Base-by-base conservation (phyloP, 331 rosid genomes). In the Prunus yedoensis region DNA sequence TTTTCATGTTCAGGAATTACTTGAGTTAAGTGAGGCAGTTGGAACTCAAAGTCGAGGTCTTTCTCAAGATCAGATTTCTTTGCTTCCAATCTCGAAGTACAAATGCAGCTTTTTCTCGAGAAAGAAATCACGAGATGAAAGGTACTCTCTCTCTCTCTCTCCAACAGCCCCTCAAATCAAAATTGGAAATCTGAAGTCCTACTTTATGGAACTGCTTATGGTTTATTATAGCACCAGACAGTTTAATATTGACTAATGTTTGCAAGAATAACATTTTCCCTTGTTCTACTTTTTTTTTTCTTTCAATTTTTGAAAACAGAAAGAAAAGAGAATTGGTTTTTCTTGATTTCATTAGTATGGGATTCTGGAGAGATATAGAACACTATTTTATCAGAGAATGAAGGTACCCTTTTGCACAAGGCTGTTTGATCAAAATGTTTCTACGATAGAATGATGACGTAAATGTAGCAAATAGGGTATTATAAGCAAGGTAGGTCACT, bases 1-100 rank as follows among this genome's bases (percentile, higher is more conserved):
- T 74, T 46, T 58, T 66, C 11, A 51, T 71, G 12, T 83, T 65
- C 96, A 92, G 96, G 98, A 92, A 87, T 83, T 95, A 78, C 91
- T 95, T 18, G 97, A 95, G 83, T 87, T 95, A 75, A 96, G 97
- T 30, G 97, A 92, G 85, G 82, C 91, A 8, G 99, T 92, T 71
- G 99, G 97, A 83, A 91, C 94, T 78, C 98, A 95, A 85, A 95
- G 87, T 80, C 91, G 98, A 60, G 99, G 99, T 80, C 97, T 95
- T 71, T 88, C 99, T 46, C 96, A 87, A 74, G 97, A 92, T 77
- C 66, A 85, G 88, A 91, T 92, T 61, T 84, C 97, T 64, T 81
- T 81, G 82, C 98, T 95, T 85, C 99, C 98, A 12, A 86, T 88
- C 70, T 92, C 97, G 0, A 95, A 91, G 85, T 91, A 91, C 86